phyloP scores from a whole-genome alignment of 164 flowering plant species.

The Chloranthus sessilifolius region DNA sequence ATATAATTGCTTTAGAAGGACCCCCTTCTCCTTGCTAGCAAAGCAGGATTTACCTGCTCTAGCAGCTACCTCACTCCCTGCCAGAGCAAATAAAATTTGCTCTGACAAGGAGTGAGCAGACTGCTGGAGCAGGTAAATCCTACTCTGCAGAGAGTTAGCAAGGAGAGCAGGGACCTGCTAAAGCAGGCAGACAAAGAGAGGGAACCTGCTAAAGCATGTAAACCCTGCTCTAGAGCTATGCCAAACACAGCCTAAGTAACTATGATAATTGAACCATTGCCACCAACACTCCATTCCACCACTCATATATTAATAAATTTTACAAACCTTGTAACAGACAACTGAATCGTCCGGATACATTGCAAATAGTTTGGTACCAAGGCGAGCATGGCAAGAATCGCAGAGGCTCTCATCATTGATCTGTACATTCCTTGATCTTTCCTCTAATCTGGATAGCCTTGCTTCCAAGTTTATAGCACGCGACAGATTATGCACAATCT shows the following conservation, averaged over 20 bases:
- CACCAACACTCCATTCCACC: neutral
- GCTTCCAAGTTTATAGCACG: slow-evolving; percentile 74
- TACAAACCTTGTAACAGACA: slow-evolving; percentile 93
- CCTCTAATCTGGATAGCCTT: slow-evolving; percentile 78
- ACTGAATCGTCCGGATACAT: slow-evolving; percentile 96
- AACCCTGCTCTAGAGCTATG: too few species aligned
- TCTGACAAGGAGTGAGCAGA: too few species aligned
- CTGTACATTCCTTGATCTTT: slow-evolving; percentile 84
- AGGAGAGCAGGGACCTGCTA: too few species aligned
- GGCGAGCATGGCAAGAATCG: slow-evolving; percentile 95
- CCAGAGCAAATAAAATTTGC: too few species aligned
- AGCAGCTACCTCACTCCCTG: too few species aligned
- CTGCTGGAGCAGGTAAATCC: too few species aligned
- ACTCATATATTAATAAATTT: neutral
- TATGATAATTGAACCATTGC: neutral
- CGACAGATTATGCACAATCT: slow-evolving; percentile 81
- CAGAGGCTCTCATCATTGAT: slow-evolving; percentile 94
- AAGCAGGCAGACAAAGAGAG: too few species aligned
- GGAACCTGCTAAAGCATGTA: neutral
- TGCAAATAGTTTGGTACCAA: slow-evolving; percentile 96
- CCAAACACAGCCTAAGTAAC: too few species aligned
- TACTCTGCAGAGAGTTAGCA: too few species aligned
- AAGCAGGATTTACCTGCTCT: too few species aligned
- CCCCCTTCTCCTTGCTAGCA: too few species aligned
- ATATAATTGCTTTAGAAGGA: too few species aligned